Base-by-base conservation (phyloP, 2,329 filamentous ascomycete species). In the Bertia moriformis region DNA sequence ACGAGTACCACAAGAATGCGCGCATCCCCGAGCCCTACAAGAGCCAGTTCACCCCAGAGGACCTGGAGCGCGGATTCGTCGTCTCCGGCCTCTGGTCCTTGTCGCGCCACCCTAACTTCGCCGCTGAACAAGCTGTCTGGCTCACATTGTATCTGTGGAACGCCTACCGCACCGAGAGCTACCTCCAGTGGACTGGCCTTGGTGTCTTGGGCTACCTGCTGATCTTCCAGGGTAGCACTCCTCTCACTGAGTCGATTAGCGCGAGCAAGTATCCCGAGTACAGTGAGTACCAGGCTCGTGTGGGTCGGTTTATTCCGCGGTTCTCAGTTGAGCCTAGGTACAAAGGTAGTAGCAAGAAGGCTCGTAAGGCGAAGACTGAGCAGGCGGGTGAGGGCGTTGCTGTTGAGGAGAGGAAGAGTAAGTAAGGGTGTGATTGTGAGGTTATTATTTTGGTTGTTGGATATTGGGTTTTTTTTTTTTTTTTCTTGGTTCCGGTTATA, bases 51-150 rank as follows among this genome's bases (percentile, higher is more conserved):
- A 69, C 67, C 1, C 75, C 79, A 47, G 74, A 75, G 43, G 85
- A 94, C 40, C 72, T 98, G 18, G 85, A 95, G 46, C 82, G 89
- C 27, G 91, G 91, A 32, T 98, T 98, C 60, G 69, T 83, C 46
- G 81, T 84, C 5, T 75, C 69, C 3, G 91, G 91, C 0, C 66
- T 98, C 4, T 98, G 84, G 80, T 80, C 78, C 1, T 87, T 79
- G 64, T 89, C 82, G 48, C 73, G 91, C 36, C 93, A 98, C 57
- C 91, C 91, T 37, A 98, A 98, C 58, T 98, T 96, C 53, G 76
- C 83, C 4, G 85, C 84, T 4, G 91, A 98, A 60, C 91, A 96
- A 61, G 67, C 77, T 19, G 77, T 96, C 49, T 98, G 91, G 91
- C 68, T 93, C 40, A 63, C 77, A 5, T 60, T 96, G 39, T 96